Conservation (phyloP, 441 rosid genomes). For the Gossypium trilobum region DNA sequence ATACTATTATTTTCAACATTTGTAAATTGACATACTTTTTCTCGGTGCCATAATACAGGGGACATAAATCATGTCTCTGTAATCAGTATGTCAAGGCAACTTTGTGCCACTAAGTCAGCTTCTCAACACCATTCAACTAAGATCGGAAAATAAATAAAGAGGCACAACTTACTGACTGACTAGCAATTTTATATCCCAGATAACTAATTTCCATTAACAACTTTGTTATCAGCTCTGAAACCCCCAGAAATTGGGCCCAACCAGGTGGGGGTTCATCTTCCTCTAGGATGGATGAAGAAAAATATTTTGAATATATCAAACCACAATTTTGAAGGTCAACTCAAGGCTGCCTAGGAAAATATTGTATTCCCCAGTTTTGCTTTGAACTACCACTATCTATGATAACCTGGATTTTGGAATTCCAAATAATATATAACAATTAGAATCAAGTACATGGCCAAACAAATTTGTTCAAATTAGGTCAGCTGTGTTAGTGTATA, state of each 20-base stretch:
- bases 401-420: not conserved
- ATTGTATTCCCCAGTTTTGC: not conserved
- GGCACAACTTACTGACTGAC: not conserved
- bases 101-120: not conserved
- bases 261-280: not conserved
- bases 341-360: not conserved
- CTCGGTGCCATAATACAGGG: not conserved
- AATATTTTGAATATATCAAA: not conserved
- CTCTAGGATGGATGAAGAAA: not conserved
- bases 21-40: not conserved
- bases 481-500: not conserved
- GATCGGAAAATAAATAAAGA: not conserved
- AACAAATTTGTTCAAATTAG: not conserved
- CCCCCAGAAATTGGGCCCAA: not conserved
- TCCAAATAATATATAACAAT: not conserved
- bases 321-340: not conserved
- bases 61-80: not conserved
- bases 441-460: not conserved
- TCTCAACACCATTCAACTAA: not conserved
- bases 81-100: not conserved
- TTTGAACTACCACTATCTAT: not conserved
- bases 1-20: not conserved
- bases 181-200: not conserved
- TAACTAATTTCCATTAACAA: constrained; percentile 3
- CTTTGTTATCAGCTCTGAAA: not conserved